Conservation (phyloP, 345 rosid genomes). For the Adansonia digitata region DNA sequence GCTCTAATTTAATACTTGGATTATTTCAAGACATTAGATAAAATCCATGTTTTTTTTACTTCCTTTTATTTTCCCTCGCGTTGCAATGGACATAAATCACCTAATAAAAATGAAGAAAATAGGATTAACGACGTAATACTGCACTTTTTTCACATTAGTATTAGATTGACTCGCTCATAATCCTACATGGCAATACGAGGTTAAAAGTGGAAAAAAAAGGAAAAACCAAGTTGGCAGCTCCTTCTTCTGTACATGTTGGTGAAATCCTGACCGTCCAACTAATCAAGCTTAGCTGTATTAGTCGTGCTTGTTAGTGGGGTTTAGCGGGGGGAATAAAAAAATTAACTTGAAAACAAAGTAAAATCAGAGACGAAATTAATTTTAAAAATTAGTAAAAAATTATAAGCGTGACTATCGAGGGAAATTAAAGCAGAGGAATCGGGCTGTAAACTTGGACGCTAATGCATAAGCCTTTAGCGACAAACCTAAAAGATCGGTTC, state of each 20-base stretch:
- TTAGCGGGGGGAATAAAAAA: slow-evolving; percentile 1
- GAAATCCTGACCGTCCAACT: slow-evolving; percentile 26
- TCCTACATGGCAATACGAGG: slow-evolving; percentile 23
- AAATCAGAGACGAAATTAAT: slow-evolving; percentile 4
- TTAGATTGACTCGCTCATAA: slow-evolving; percentile 18
- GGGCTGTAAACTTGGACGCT: slow-evolving; percentile 38
- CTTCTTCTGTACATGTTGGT: slow-evolving; percentile 12
- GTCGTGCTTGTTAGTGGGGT: slow-evolving; percentile 33
- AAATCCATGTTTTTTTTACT: not conserved
- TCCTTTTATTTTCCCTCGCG: not conserved
- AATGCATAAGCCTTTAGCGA: slow-evolving; percentile 37
- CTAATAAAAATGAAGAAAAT: not conserved
- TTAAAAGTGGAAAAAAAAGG: slow-evolving; percentile 16
- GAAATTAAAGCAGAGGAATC: slow-evolving; percentile 36
- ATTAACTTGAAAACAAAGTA: not conserved
- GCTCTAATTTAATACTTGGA: too few species aligned
- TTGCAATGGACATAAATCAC: not conserved
- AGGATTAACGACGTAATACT: not conserved
- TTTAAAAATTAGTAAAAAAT: not conserved
- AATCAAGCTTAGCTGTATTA: slow-evolving; percentile 33
- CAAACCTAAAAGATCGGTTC: slow-evolving; percentile 44
- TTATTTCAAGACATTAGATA: not conserved
- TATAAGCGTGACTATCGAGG: slow-evolving; percentile 26
- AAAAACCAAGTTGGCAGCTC: slow-evolving; percentile 21
- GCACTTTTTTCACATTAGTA: not conserved